Percentiles rank a stretch among this genome's conserved stretches.
These are phyloP conservation scores for Ambrosiella cleistominuta DNA, from an alignment of 2,329 filamentous ascomycete species.

Conservation along the genomic window DNA sequence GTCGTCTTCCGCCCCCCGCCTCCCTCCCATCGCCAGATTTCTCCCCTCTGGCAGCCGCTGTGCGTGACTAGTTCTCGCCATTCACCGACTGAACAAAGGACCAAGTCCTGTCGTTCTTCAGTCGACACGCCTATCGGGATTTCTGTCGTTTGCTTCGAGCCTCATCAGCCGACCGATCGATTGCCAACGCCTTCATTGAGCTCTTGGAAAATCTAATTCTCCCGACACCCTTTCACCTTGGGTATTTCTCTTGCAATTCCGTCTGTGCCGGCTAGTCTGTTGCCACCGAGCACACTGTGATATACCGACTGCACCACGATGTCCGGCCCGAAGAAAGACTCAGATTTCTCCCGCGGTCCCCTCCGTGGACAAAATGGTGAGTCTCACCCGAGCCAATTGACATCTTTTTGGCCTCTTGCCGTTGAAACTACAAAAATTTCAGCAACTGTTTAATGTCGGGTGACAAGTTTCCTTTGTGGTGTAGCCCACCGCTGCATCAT, in stretches of 20 bases:
- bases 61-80: background rate
- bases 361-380: slow-evolving; percentile 23
- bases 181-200: slow-evolving; percentile 6
- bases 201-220: background rate
- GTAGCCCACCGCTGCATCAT: too few relatives aligned
- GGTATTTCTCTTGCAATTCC: slow-evolving; percentile 2
- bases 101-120: background rate
- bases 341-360: slow-evolving; percentile 14
- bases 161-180: background rate
- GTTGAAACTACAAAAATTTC: background rate
- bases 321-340: slow-evolving; percentile 25
- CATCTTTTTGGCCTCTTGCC: background rate
- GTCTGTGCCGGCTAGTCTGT: background rate
- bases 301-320: slow-evolving; percentile 17
- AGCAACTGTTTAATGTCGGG: background rate
- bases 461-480: too few relatives aligned
- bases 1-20: background rate
- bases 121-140: background rate
- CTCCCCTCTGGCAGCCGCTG: background rate
- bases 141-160: slow-evolving; percentile 1
- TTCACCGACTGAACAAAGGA: background rate
- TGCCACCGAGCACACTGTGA: background rate
- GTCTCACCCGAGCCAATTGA: slow-evolving; percentile 6
- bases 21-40: background rate
- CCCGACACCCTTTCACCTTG: background rate